Percentiles rank a stretch among this genome's conserved stretches.
Evolutionary conservation across 768 basidiomycete species (phyloP).

Genomic region (Lepiota brunneoincarnata): DNA sequence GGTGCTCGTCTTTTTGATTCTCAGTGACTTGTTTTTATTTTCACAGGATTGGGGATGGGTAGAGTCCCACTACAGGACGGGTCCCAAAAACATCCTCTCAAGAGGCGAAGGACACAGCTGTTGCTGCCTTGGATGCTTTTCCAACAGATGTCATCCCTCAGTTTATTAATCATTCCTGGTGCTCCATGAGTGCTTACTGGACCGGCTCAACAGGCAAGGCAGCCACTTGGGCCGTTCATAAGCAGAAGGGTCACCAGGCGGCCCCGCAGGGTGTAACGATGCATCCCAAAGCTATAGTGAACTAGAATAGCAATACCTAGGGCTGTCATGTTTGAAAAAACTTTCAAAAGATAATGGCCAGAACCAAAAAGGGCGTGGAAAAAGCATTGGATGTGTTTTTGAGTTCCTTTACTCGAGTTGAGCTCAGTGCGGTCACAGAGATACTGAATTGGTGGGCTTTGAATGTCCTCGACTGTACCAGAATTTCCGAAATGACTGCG

Average conservation of each 20-base stretch:
- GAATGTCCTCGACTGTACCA: no score
- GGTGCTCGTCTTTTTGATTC: slow-evolving; percentile 5
- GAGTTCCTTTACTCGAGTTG: slow-evolving; percentile 8
- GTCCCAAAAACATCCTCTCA: slow-evolving; percentile 25
- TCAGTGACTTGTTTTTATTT: background rate
- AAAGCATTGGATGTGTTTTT: slow-evolving; percentile 15
- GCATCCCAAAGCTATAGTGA: slow-evolving; percentile 3
- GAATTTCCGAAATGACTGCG: background rate
- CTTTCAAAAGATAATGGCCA: slow-evolving; percentile 12
- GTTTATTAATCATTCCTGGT: slow-evolving; percentile 33
- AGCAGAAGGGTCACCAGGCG: slow-evolving; percentile 27
- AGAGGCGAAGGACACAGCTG: slow-evolving; percentile 23
- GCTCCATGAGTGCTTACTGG: slow-evolving; percentile 32
- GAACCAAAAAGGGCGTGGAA: slow-evolving; percentile 9
- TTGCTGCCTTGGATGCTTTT: slow-evolving; percentile 28
- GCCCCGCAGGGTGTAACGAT: slow-evolving; percentile 14
- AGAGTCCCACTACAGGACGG: slow-evolving; percentile 32
- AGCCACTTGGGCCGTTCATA: no score
- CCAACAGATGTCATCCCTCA: slow-evolving; percentile 29
- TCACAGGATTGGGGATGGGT: slow-evolving; percentile 34
- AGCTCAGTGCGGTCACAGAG: background rate
- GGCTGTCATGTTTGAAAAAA: background rate
- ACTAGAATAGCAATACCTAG: background rate
- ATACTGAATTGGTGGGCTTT: no score
- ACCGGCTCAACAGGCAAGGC: slow-evolving; percentile 32